Evolutionary conservation across 2,329 filamentous ascomycete species (phyloP).

Genomic region (Westerdykella ornata): DNA sequence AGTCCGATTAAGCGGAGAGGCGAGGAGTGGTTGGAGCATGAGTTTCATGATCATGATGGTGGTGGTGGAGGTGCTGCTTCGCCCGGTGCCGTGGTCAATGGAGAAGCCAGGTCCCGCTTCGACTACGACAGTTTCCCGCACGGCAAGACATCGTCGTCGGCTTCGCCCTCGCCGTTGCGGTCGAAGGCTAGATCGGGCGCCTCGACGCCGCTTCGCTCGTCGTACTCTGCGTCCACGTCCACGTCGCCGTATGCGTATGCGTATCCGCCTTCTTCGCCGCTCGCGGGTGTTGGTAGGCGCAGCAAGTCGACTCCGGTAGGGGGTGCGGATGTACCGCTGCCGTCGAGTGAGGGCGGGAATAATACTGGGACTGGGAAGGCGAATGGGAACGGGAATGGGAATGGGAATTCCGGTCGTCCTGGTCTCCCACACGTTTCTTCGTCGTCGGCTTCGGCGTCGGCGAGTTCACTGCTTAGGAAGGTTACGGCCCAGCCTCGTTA

Average conservation of each 20-base stretch:
- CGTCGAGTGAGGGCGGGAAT: slow-evolving; percentile 7
- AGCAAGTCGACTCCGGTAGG: slow-evolving; percentile 10
- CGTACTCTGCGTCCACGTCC: not conserved
- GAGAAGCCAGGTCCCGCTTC: slow-evolving; percentile 7
- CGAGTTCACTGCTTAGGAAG: slow-evolving; percentile 31
- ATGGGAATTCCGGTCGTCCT: no score
- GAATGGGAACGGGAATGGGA: no score
- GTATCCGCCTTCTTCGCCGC: slow-evolving; percentile 10
- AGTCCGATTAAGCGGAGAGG: slow-evolving; percentile 59
- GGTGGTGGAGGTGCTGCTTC: slow-evolving; percentile 7
- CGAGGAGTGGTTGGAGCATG: slow-evolving; percentile 56
- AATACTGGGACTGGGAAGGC: no score
- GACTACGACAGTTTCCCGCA: slow-evolving; percentile 30
- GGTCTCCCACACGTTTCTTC: not conserved
- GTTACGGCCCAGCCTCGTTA: slow-evolving; percentile 29
- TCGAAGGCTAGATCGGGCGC: not conserved
- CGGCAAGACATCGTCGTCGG: slow-evolving; percentile 12
- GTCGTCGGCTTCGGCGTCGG: slow-evolving; percentile 13
- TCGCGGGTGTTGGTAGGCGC: slow-evolving; percentile 1
- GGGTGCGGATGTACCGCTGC: slow-evolving; percentile 18
- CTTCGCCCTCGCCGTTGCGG: slow-evolving; percentile 13
- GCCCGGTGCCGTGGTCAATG: slow-evolving; percentile 1
- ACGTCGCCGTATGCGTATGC: no score
- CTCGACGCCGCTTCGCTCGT: slow-evolving; percentile 14
- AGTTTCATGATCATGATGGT: slow-evolving; percentile 14